Evolutionary conservation across 1,284 basidiomycete genomes (phyloP).

Genomic region (Ceratobasidium theobromae): DNA sequence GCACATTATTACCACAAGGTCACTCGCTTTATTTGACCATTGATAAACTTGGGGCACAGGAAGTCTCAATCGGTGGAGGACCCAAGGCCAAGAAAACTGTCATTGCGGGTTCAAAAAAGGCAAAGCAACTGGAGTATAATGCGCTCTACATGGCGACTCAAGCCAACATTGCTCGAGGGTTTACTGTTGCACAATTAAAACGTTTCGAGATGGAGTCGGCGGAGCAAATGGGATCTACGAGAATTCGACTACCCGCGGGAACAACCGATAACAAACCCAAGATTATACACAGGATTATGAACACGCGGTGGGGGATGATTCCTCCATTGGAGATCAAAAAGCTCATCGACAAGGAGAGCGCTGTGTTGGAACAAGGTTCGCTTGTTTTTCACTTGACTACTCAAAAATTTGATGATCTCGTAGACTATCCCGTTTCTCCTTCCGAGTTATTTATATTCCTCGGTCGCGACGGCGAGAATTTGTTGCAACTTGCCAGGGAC

Average conservation of each 20-base stretch:
- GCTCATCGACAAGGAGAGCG: not conserved
- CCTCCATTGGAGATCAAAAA: not conserved
- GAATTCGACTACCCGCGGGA: not conserved
- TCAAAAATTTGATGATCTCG: not conserved
- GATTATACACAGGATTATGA: conserved; percentile 18
- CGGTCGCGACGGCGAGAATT: conserved; percentile 16
- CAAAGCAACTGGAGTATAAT: conserved; percentile 14
- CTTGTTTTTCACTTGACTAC: not conserved
- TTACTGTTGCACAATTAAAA: conserved; percentile 3
- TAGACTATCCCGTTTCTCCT: conserved; percentile 7
- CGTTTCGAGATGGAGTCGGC: not conserved
- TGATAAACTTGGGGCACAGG: conserved; percentile 15
- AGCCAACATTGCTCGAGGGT: not conserved
- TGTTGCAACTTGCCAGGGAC: conserved; percentile 8
- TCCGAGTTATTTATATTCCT: conserved; percentile 21
- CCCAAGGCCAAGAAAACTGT: conserved; percentile 4
- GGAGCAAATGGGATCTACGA: not conserved
- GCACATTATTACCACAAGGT: not conserved
- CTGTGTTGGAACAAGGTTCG: not conserved
- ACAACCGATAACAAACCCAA: not conserved
- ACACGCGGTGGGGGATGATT: conserved; percentile 14
- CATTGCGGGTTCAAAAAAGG: conserved; percentile 11
- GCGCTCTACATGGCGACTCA: conserved; percentile 22
- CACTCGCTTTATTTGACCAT: conserved; percentile 4
- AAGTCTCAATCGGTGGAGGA: conserved; percentile 15